Evolutionary conservation across 164 flowering plant genomes (phyloP).

Genomic region (Litsea cubeba): DNA sequence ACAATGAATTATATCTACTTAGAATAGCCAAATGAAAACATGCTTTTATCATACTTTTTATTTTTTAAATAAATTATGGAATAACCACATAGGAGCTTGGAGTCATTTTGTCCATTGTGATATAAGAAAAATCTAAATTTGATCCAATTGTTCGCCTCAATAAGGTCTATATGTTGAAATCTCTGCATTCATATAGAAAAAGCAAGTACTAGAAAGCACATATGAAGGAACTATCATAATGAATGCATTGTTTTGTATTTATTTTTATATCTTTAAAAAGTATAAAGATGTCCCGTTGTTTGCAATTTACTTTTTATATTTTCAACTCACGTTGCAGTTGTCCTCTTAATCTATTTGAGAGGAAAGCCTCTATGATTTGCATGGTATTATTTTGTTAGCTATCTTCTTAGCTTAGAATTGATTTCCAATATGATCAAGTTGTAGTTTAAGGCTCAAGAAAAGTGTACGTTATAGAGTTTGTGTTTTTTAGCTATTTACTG

Average conservation of each 20-base stretch:
- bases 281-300: background rate
- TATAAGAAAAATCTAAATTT: too few species aligned
- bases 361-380: background rate
- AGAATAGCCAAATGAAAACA: too few species aligned
- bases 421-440: background rate
- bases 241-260: background rate
- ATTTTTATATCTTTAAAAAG: too few species aligned
- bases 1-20: too few species aligned
- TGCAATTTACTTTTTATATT: background rate
- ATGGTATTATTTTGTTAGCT: background rate
- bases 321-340: background rate
- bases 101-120: too few species aligned
- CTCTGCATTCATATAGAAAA: too few species aligned
- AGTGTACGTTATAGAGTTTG: constrained; percentile 1
- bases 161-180: too few species aligned
- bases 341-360: background rate
- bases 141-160: too few species aligned
- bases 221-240: background rate
- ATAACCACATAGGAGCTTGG: too few species aligned
- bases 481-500: constrained; percentile 80
- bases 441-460: background rate
- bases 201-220: too few species aligned
- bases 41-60: too few species aligned
- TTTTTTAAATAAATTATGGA: too few species aligned
- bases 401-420: background rate